A percentile compares a stretch with the other conserved stretches of the same genome.
phyloP scores from a whole-genome alignment of 2,329 filamentous ascomycete species.

The Torrubiellomyces zombiae region DNA sequence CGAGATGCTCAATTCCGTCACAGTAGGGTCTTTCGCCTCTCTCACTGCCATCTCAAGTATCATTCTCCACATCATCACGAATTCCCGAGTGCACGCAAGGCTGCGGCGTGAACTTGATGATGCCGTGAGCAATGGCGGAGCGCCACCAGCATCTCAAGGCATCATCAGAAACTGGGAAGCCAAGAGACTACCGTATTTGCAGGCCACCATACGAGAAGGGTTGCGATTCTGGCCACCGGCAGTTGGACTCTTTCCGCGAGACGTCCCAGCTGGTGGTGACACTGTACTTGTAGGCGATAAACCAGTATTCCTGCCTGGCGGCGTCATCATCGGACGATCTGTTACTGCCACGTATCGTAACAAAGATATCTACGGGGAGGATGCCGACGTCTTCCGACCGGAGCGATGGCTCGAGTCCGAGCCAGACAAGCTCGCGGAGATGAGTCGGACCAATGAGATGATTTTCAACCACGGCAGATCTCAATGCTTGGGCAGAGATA shows the following conservation, averaged over 20 bases:
- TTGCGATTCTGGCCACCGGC: slow-evolving; percentile 14
- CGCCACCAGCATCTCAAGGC: too few relatives aligned
- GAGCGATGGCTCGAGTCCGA: slow-evolving; percentile 21
- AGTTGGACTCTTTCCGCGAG: slow-evolving; percentile 11
- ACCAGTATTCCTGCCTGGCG: slow-evolving; percentile 18
- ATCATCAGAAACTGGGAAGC: slow-evolving; percentile 18
- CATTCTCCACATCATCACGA: slow-evolving; percentile 33
- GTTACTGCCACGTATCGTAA: slow-evolving; percentile 15
- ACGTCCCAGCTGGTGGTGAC: slow-evolving; percentile 8
- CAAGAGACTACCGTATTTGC: slow-evolving; percentile 20
- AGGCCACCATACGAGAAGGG: slow-evolving; percentile 29
- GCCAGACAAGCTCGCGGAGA: slow-evolving; percentile 11
- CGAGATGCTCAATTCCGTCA: slow-evolving; percentile 15
- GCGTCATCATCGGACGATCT: slow-evolving; percentile 14
- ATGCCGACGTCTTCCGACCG: slow-evolving; percentile 16
- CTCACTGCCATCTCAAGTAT: slow-evolving; percentile 24
- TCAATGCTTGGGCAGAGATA: slow-evolving; percentile 19
- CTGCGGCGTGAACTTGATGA: slow-evolving; percentile 32
- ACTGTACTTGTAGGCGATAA: slow-evolving; percentile 17
- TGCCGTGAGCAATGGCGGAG: slow-evolving; percentile 22
- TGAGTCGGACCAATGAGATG: slow-evolving; percentile 18
- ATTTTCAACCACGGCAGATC: slow-evolving; percentile 20
- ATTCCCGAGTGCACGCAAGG: slow-evolving; percentile 26
- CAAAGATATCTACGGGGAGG: slow-evolving; percentile 16
- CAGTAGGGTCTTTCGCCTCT: slow-evolving; percentile 37